These are phyloP conservation scores for Agarophyton chilense DNA, from an alignment of 23 red algal genomes.

Conservation along the genomic window DNA sequence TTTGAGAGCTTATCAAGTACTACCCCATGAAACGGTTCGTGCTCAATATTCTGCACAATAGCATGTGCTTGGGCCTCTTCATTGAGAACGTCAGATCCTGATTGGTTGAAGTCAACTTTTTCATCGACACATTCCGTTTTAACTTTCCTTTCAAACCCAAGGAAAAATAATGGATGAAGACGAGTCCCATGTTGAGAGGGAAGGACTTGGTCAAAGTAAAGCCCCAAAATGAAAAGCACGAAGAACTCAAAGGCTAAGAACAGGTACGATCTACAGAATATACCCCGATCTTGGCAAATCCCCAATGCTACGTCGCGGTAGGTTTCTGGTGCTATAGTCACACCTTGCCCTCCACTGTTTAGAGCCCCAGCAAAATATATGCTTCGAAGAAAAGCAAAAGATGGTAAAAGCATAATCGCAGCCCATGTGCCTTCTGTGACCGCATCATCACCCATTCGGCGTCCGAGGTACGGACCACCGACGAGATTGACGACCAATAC, in stretches of 20 bases:
- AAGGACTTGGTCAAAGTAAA: slow-evolving; percentile 93
- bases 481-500: slow-evolving; percentile 80
- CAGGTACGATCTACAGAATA: slow-evolving; percentile 76
- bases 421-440: slow-evolving; percentile 49
- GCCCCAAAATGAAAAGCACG: slow-evolving; percentile 63
- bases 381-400: slow-evolving; percentile 82
- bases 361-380: slow-evolving; percentile 86
- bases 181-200: slow-evolving; percentile 55
- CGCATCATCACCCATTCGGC: slow-evolving; percentile 50
- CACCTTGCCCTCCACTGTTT: slow-evolving; percentile 71
- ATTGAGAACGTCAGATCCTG: slow-evolving; percentile 28
- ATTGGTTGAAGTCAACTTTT: neutral
- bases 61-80: slow-evolving; percentile 54
- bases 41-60: slow-evolving; percentile 33
- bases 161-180: slow-evolving; percentile 86
- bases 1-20: slow-evolving; percentile 67
- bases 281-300: slow-evolving; percentile 76
- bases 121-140: neutral
- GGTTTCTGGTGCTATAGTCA: slow-evolving; percentile 39
- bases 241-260: slow-evolving; percentile 72
- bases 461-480: slow-evolving; percentile 78
- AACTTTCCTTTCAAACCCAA: slow-evolving; percentile 51
- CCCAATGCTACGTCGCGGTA: slow-evolving; percentile 60
- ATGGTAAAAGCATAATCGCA: slow-evolving; percentile 84
- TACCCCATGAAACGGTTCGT: slow-evolving; percentile 56